Evolutionary conservation across 768 basidiomycete species (phyloP).

Genomic region (Hericium alpestre): DNA sequence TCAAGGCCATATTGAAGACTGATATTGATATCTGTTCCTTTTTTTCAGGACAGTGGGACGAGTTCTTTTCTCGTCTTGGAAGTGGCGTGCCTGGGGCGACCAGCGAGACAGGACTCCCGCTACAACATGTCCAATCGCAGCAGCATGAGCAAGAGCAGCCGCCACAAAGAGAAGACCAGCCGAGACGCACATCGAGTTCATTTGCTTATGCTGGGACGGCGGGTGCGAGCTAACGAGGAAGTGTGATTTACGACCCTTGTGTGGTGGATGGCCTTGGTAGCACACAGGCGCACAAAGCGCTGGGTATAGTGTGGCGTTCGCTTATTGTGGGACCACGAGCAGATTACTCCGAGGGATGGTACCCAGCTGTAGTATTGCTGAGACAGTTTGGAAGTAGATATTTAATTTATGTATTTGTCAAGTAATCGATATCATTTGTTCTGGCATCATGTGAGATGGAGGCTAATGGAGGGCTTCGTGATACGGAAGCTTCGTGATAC

Average conservation of each 20-base stretch:
- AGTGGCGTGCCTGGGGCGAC: background rate
- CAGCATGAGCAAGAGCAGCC: background rate
- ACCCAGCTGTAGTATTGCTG: background rate
- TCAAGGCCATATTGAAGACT: too few relatives aligned
- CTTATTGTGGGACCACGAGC: too few relatives aligned
- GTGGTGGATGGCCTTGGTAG: too few relatives aligned
- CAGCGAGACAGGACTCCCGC: background rate
- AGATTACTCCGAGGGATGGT: too few relatives aligned
- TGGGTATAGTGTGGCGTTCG: too few relatives aligned
- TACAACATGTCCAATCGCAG: background rate
- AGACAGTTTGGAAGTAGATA: background rate
- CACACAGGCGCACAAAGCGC: too few relatives aligned
- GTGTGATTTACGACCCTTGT: too few relatives aligned
- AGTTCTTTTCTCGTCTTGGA: slow-evolving; percentile 51
- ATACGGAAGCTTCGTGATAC: too few relatives aligned
- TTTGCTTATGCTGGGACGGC: background rate
- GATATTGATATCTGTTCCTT: background rate
- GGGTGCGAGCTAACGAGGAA: background rate
- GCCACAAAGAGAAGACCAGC: background rate
- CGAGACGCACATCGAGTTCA: background rate
- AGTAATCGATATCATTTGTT: too few relatives aligned
- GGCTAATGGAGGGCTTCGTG: too few relatives aligned
- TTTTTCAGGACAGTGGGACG: slow-evolving; percentile 67
- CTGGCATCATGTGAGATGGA: too few relatives aligned
- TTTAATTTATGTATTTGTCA: background rate